Base-by-base conservation (phyloP, 2,329 filamentous ascomycete species). In the Ploettnerulaceae sp. region DNA sequence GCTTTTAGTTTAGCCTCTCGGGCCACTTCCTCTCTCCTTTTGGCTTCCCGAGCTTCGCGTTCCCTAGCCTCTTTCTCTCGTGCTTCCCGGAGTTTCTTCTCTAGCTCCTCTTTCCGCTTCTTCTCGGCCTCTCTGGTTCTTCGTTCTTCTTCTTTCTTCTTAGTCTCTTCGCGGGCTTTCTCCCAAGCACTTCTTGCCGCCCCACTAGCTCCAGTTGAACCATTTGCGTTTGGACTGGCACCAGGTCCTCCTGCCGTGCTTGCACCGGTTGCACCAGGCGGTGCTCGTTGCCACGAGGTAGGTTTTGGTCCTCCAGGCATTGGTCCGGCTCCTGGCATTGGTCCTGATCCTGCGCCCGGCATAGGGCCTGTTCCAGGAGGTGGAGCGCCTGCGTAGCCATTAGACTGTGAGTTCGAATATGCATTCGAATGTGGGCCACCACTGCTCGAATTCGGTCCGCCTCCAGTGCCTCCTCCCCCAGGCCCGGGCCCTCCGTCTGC, bases 81-180 rank as follows among this genome's bases (percentile, higher is more conserved):
- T 8, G 76, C 64, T 54, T 81, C 77, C 24, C 69, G 74, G 2
- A 80, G 61, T 44, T 71, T 67, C 47, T 68, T 73, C 26, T 74
- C 69, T 3, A 73, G 67, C n/a, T 79, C 76, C 25, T 80, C 77
- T 31, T 72, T 74, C 52, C 74, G 71, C 54, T 78, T 77, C 52
- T 77, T 73, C 52, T 84, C 81, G 3, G 77, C 79, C 53, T 81
- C 78, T 52, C 72, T 76, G 2, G 69, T 69, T 58, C 74, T 82
- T 8, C 79, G 78, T 53, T 84, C 82, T 60, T 81, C 83, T 56
- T 84, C 80, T 79, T 81, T 85, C 2, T 41, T 75, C 33, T 76
- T 71, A 15, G 76, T 83, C 55, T 86, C 82, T 59, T 86, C 82
- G 44, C 82, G 71, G 3, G 81, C 82, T 61, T 79, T 84, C 56